These are phyloP conservation scores for Cladochytrium replicatum DNA, from an alignment of 192 early-diverging fungal species.

Conservation along the genomic window DNA sequence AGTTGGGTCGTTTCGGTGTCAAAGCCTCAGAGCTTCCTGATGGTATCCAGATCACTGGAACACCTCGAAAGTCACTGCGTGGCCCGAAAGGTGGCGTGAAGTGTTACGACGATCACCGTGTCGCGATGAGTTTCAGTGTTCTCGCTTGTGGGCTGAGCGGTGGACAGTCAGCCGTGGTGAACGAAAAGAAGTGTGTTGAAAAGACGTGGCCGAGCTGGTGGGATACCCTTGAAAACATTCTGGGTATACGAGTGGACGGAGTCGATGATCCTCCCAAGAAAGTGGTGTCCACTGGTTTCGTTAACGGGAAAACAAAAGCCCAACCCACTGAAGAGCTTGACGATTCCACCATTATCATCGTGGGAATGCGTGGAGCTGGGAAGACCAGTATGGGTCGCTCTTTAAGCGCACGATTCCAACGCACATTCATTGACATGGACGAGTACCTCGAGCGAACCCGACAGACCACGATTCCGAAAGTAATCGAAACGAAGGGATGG, in stretches of 20 bases:
- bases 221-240: conserved; percentile 77
- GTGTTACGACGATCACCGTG: conserved; percentile 96
- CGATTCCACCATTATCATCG: conserved; percentile 68
- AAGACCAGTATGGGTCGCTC: conserved; percentile 79
- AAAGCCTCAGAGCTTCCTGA: conserved; percentile 69
- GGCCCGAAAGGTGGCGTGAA: conserved; percentile 57
- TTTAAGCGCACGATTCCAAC: conserved; percentile 55
- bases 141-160: conserved; percentile 43
- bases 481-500: conserved; percentile 74
- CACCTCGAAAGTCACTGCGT: conserved; percentile 32
- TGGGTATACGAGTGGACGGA: conserved; percentile 51
- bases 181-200: conserved; percentile 94
- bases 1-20: conserved; percentile 86
- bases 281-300: conserved; percentile 3
- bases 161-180: conserved; percentile 48
- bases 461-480: conserved; percentile 66
- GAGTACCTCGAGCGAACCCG: conserved; percentile 60
- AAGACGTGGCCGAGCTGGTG: conserved; percentile 99
- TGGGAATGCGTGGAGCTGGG: conserved; percentile 98
- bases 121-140: conserved; percentile 94
- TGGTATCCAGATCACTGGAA: conserved; percentile 81
- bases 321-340: not conserved
- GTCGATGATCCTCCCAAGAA: conserved; percentile 30
- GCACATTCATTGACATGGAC: conserved; percentile 86
- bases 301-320: not conserved